Percentiles rank a stretch among this genome's conserved stretches.
Evolutionary conservation across 345 rosid species (phyloP).

Genomic region (Dimocarpus longan): DNA sequence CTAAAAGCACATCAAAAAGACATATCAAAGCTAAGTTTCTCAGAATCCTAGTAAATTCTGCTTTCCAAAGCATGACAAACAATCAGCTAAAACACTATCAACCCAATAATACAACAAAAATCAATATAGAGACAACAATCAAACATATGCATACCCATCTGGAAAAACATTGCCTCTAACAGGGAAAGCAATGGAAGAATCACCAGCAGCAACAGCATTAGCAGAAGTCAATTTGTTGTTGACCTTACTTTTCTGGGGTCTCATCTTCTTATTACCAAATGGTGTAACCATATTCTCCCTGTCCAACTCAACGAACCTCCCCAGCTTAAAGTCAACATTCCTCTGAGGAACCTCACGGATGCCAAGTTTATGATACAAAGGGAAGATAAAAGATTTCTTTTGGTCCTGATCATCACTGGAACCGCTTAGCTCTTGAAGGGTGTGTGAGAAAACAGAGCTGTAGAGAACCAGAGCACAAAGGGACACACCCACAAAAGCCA

Average conservation of each 20-base stretch:
- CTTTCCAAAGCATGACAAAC: neutral
- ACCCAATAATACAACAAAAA: neutral
- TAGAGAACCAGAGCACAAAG: conserved; percentile 55
- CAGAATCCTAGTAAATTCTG: neutral
- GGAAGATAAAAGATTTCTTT: conserved; percentile 63
- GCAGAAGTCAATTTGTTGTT: conserved; percentile 36
- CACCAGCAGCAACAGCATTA: conserved; percentile 39
- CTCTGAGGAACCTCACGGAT: conserved; percentile 33
- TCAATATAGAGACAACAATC: conserved; percentile 5
- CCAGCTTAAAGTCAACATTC: conserved; percentile 51
- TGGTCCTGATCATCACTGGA: conserved; percentile 43
- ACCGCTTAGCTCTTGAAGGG: conserved; percentile 44
- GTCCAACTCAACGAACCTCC: conserved; percentile 45
- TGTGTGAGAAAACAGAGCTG: conserved; percentile 42
- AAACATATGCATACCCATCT: conserved; percentile 63
- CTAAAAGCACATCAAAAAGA: neutral
- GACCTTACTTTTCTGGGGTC: conserved; percentile 24
- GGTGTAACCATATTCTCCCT: conserved; percentile 35
- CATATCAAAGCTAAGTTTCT: neutral
- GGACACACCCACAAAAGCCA: conserved; percentile 54
- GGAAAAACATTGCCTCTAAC: conserved; percentile 78
- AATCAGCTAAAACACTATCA: neutral
- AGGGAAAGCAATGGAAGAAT: conserved; percentile 69
- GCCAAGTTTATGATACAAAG: conserved; percentile 65
- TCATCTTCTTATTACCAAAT: conserved; percentile 31